phyloP scores from a whole-genome alignment of 352 stramenopile species.

The Elongisporangium prolatum region DNA sequence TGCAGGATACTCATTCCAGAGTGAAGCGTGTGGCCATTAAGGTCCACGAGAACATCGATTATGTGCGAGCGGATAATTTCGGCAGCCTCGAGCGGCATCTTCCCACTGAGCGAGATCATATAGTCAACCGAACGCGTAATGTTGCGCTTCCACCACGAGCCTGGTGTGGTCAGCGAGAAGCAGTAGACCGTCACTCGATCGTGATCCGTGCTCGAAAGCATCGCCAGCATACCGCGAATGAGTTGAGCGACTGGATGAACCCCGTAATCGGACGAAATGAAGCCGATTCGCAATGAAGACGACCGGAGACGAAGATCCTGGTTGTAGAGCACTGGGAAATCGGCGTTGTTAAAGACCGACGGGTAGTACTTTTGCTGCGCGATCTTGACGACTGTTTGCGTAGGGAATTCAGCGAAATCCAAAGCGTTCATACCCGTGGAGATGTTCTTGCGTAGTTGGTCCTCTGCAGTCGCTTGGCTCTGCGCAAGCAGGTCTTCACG shows the following conservation, averaged over 20 bases:
- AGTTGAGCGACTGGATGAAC: conserved; percentile 72
- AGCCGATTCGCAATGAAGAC: conserved; percentile 43
- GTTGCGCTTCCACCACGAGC: conserved; percentile 81
- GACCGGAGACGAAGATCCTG: conserved; percentile 19
- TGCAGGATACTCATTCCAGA: conserved; percentile 63
- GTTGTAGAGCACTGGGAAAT: conserved; percentile 12
- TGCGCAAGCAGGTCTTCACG: conserved; percentile 41
- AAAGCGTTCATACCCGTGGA: conserved; percentile 23
- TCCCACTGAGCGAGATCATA: conserved; percentile 62
- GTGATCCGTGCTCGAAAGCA: conserved; percentile 30
- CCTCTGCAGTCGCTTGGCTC: conserved; percentile 18
- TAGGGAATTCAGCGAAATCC: conserved; percentile 40
- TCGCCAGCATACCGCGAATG: conserved; percentile 53
- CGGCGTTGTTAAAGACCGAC: neutral
- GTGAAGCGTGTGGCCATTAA: conserved; percentile 83
- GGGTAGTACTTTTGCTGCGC: conserved; percentile 11
- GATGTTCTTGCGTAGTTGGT: conserved; percentile 10
- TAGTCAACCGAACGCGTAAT: conserved; percentile 63
- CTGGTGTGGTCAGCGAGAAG: conserved; percentile 51
- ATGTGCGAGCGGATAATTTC: conserved; percentile 38
- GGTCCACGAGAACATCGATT: conserved; percentile 76
- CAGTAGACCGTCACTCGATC: conserved; percentile 47
- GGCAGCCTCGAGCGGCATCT: conserved; percentile 43
- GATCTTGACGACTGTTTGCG: conserved; percentile 19
- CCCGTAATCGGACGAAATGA: conserved; percentile 81